Evolutionary conservation across 2,329 filamentous ascomycete species (phyloP).

Genomic region (Amauroascus niger): DNA sequence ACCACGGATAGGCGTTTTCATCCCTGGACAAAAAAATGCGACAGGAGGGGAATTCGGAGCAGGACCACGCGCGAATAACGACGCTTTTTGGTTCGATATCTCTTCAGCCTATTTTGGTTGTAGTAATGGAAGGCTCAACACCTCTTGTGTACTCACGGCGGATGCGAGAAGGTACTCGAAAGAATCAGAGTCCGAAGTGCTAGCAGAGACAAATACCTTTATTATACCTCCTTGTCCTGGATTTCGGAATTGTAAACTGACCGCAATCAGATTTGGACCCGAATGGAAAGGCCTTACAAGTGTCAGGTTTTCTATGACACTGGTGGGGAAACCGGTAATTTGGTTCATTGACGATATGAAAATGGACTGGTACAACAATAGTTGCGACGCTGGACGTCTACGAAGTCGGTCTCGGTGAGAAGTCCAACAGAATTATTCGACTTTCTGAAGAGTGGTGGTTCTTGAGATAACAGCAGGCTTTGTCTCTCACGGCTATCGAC

Average conservation of each 20-base stretch:
- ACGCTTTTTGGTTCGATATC: slow-evolving; percentile 45
- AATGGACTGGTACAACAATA: slow-evolving; percentile 43
- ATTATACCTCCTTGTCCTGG: slow-evolving; percentile 36
- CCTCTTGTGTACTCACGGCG: slow-evolving; percentile 33
- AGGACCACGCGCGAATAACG: slow-evolving; percentile 34
- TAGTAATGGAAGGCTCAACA: slow-evolving; percentile 35
- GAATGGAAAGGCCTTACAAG: slow-evolving; percentile 38
- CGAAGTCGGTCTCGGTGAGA: background rate
- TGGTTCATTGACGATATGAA: slow-evolving; percentile 42
- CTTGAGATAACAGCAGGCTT: background rate
- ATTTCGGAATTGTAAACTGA: slow-evolving; percentile 34
- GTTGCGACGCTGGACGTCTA: slow-evolving; percentile 36
- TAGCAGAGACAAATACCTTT: slow-evolving; percentile 31
- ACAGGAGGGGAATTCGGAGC: slow-evolving; percentile 40
- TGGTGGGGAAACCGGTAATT: slow-evolving; percentile 32
- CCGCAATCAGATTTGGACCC: slow-evolving; percentile 35
- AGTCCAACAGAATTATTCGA: background rate
- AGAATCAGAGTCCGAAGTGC: slow-evolving; percentile 26
- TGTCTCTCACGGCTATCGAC: no score
- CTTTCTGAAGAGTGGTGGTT: background rate
- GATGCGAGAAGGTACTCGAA: slow-evolving; percentile 39
- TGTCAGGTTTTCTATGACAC: slow-evolving; percentile 42
- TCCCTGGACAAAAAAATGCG: slow-evolving; percentile 30
- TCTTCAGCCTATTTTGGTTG: slow-evolving; percentile 41
- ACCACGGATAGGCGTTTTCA: slow-evolving; percentile 41